Base-by-base conservation (phyloP, 352 stramenopile genomes). In the Pythium periplocum region DNA sequence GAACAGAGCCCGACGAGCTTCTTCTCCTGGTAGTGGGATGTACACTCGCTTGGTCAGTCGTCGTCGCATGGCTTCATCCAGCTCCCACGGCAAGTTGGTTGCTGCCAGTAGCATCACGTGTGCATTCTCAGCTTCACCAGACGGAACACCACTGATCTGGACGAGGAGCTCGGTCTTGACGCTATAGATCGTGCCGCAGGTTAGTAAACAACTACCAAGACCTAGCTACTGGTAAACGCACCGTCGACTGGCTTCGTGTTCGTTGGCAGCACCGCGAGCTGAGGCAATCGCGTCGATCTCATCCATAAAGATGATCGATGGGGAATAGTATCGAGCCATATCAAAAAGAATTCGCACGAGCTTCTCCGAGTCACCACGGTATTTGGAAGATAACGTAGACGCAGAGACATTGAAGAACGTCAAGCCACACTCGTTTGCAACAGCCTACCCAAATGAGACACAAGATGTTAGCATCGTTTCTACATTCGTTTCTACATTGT, bases 291-390 rank as follows among this genome's bases (percentile, higher is more conserved):
- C 91, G 59, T 99, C 96, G 50, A 99, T 98, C 66, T 99, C 96
- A 61, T 99, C 96, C 73, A 99, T 96, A 65, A 99, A 99, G 45
- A 99, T 98, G 51, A 97, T 99, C 8, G 86, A 96, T 4, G 97
- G 96, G 10, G 93, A 86, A 69, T 98, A 98, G 66, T 98, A 97
- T 9, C 95, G 83, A n/a, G 96, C 96, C 83, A 99, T 98, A 42
- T 99, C 95, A 60, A 99, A 99, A 8, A 99, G 73, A 32, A 99
- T 96, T 42, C 94, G 86, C 44, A 99, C 93, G 59, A 98, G 87
- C 53, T 98, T 98, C 61, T 98, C 95, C 5, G 78, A 95, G 31
- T 98, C 90, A 17, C 94, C 95, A n/a, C 93, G 84, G 64, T 93
- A 98, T 74, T 98, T 97, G 48, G 89, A 96, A 17, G 87, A 89